Evolutionary conservation across 2,329 filamentous ascomycete genomes (phyloP).

Genomic region (Claviceps sp.): DNA sequence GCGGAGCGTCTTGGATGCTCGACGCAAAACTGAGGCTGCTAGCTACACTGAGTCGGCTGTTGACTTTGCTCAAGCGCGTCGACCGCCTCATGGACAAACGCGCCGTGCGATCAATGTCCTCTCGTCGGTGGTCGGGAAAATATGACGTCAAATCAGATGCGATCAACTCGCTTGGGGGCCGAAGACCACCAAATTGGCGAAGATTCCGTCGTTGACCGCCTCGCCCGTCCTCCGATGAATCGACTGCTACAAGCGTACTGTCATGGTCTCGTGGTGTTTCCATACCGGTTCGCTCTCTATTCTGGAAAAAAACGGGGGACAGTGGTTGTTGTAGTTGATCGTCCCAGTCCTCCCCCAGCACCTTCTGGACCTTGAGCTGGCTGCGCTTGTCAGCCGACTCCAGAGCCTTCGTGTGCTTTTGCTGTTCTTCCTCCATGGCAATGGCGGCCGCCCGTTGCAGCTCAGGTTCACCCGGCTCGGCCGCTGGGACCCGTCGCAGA

Average conservation of each 20-base stretch:
- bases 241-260: constrained; percentile 30
- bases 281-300: constrained; percentile 52
- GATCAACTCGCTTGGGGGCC: constrained; percentile 93
- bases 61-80: constrained; percentile 79
- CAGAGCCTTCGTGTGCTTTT: constrained; percentile 52
- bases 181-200: constrained; percentile 76
- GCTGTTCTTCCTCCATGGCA: constrained; percentile 72
- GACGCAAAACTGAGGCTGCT: constrained; percentile 90
- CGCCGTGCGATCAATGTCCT: constrained; percentile 91
- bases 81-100: constrained; percentile 85
- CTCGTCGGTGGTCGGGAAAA: constrained; percentile 87
- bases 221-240: constrained; percentile 16
- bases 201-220: constrained; percentile 39
- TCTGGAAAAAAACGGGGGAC: constrained; percentile 62
- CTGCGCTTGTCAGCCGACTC: constrained; percentile 59
- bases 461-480: constrained; percentile 78
- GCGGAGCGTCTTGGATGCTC: constrained; percentile 82
- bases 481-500: constrained; percentile 79
- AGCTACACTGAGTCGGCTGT: constrained; percentile 83
- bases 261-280: constrained; percentile 42
- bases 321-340: constrained; percentile 70
- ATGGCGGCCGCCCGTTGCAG: constrained; percentile 79
- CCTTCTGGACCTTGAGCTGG: constrained; percentile 75
- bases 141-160: constrained; percentile 92
- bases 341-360: constrained; percentile 78